Evolutionary conservation across 1,284 basidiomycete species (phyloP).

Genomic region (Cryptococcus sp.): DNA sequence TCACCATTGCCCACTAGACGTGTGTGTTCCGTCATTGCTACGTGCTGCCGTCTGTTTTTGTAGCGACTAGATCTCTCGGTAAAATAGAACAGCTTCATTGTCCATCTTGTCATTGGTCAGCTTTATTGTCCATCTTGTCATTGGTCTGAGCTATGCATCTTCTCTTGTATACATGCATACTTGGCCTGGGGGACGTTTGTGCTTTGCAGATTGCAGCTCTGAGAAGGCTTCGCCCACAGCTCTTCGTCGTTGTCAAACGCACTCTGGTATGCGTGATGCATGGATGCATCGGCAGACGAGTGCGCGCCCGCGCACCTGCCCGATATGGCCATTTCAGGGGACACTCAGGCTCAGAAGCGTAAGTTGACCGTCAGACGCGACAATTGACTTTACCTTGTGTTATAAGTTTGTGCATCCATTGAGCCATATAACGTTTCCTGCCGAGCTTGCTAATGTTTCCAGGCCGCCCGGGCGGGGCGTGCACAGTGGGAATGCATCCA

Average conservation of each 20-base stretch:
- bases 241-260: too few species aligned
- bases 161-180: neutral
- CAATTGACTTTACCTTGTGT: too few species aligned
- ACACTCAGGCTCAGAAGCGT: too few species aligned
- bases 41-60: neutral
- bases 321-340: too few species aligned
- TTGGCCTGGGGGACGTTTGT: too few species aligned
- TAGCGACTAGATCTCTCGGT: neutral
- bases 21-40: neutral
- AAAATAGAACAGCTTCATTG: neutral
- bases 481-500: neutral
- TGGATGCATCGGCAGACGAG: too few species aligned
- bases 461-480: constrained; percentile 5
- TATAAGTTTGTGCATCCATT: neutral
- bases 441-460: constrained; percentile 7
- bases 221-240: too few species aligned
- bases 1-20: constrained; percentile 30
- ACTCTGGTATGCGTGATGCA: too few species aligned
- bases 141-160: neutral
- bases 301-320: too few species aligned
- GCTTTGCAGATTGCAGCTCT: too few species aligned
- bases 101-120: neutral
- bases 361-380: too few species aligned
- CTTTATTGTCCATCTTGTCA: neutral
- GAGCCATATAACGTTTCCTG: constrained; percentile 2